Evolutionary conservation across 2,329 filamentous ascomycete species (phyloP).

Genomic region (Trichoderma arundinaceum): DNA sequence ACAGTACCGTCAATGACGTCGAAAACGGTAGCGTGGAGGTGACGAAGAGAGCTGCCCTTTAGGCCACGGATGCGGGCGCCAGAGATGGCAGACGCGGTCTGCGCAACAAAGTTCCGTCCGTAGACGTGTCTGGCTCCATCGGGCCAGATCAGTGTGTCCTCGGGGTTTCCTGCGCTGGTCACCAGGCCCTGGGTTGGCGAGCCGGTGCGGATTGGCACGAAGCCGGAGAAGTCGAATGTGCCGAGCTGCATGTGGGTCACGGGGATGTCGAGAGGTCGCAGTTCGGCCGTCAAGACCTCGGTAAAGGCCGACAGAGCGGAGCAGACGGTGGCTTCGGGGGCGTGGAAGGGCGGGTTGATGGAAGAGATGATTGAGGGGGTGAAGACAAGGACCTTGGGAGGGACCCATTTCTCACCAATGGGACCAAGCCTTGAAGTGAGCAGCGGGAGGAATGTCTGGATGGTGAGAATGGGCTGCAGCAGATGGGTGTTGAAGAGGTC

Average conservation of each 20-base stretch:
- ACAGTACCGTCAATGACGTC: constrained; percentile 78
- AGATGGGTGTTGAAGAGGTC: constrained; percentile 93
- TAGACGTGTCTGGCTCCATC: constrained; percentile 65
- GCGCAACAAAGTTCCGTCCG: constrained; percentile 64
- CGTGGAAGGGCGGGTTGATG: constrained; percentile 79
- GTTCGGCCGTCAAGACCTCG: constrained; percentile 77
- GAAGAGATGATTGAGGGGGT: constrained; percentile 82
- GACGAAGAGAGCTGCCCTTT: constrained; percentile 73
- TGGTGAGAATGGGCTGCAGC: constrained; percentile 84
- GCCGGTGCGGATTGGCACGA: constrained; percentile 54
- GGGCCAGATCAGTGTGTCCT: constrained; percentile 66
- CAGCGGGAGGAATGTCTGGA: constrained; percentile 86
- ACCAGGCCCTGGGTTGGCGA: constrained; percentile 47
- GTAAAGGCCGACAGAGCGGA: constrained; percentile 87
- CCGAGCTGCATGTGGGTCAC: constrained; percentile 90
- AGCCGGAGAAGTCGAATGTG: constrained; percentile 81
- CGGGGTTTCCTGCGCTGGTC: constrained; percentile 48
- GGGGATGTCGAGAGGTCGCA: constrained; percentile 74
- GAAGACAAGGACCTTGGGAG: constrained; percentile 74
- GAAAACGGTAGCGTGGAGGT: constrained; percentile 86
- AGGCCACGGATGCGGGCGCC: constrained; percentile 63
- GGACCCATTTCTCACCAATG: constrained; percentile 56
- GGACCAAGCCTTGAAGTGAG: constrained; percentile 66
- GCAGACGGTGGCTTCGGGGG: constrained; percentile 84
- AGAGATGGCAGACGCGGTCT: constrained; percentile 61